Evolutionary conservation across 2,329 filamentous ascomycete genomes (phyloP).

Genomic region (Aspergillus ruber): DNA sequence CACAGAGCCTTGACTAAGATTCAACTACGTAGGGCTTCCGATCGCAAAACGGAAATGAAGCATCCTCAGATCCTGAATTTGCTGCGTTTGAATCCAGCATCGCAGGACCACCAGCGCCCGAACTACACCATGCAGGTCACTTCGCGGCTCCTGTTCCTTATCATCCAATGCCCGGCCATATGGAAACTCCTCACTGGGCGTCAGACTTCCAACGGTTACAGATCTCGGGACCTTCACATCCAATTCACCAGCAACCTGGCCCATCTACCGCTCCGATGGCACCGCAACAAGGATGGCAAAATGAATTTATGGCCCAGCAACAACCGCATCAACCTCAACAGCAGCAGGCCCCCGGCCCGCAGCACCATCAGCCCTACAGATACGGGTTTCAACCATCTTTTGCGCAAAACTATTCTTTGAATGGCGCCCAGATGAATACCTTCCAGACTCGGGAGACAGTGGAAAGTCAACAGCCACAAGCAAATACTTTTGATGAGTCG

Average conservation of each 20-base stretch:
- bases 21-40: constrained; percentile 51
- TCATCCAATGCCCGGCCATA: constrained; percentile 16
- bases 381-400: constrained; percentile 25
- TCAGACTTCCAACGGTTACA: constrained; percentile 42
- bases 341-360: constrained; percentile 17
- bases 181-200: constrained; percentile 33
- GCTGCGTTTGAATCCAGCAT: constrained; percentile 56
- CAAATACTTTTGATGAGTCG: constrained; percentile 37
- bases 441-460: constrained; percentile 20
- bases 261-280: constrained; percentile 31
- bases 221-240: constrained; percentile 32
- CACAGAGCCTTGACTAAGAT: constrained; percentile 7
- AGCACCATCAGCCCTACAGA: constrained; percentile 13
- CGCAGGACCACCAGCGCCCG: constrained; percentile 26
- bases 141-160: constrained; percentile 20
- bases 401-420: constrained; percentile 19
- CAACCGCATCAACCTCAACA: background rate
- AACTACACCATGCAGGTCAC: constrained; percentile 31
- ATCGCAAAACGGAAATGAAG: constrained; percentile 49
- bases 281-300: constrained; percentile 49
- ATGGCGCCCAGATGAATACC: constrained; percentile 14
- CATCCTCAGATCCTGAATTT: constrained; percentile 59
- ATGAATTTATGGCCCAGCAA: constrained; percentile 49
- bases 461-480: constrained; percentile 16
- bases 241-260: constrained; percentile 46